These are phyloP conservation scores for Tetracladium maxilliforme DNA, from an alignment of 2,329 filamentous ascomycete genomes.

Conservation along the genomic window DNA sequence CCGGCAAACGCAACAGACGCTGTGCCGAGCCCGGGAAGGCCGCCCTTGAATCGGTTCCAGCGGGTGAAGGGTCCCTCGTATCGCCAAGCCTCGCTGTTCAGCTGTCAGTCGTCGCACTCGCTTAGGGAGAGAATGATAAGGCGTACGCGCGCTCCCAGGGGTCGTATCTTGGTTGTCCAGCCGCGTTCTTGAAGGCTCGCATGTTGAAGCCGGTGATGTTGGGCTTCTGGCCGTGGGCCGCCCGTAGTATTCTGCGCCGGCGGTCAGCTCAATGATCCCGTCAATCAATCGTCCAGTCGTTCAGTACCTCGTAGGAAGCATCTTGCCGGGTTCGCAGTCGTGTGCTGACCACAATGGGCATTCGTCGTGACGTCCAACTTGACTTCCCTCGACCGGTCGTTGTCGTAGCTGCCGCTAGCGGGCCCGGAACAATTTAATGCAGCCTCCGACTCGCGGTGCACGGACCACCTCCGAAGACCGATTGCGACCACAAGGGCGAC, in stretches of 20 bases:
- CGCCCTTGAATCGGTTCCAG: constrained; percentile 74
- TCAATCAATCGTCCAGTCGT: no score
- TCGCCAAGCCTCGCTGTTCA: constrained; percentile 80
- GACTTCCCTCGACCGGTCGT: no score
- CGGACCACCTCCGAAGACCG: no score
- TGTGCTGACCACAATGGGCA: no score
- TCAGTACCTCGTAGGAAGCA: no score
- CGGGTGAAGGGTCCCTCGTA: constrained; percentile 81
- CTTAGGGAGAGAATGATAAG: constrained; percentile 1
- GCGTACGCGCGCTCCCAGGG: constrained; percentile 53
- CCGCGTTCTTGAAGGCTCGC: constrained; percentile 60
- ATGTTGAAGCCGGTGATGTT: constrained; percentile 91
- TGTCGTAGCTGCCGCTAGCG: no score
- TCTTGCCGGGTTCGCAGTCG: no score
- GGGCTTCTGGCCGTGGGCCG: constrained; percentile 36
- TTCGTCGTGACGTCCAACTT: no score
- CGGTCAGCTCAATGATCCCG: no score
- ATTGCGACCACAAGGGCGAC: no score
- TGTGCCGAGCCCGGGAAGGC: constrained; percentile 84
- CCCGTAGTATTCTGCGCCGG: constrained; percentile 37
- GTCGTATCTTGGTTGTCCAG: constrained; percentile 47
- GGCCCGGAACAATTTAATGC: no score
- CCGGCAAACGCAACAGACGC: constrained; percentile 79
- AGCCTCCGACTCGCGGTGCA: no score
- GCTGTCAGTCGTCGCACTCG: background rate